These are phyloP conservation scores for Apophysomyces trapeziformis DNA, from an alignment of 371 early-diverging fungal species.

Conservation along the genomic window DNA sequence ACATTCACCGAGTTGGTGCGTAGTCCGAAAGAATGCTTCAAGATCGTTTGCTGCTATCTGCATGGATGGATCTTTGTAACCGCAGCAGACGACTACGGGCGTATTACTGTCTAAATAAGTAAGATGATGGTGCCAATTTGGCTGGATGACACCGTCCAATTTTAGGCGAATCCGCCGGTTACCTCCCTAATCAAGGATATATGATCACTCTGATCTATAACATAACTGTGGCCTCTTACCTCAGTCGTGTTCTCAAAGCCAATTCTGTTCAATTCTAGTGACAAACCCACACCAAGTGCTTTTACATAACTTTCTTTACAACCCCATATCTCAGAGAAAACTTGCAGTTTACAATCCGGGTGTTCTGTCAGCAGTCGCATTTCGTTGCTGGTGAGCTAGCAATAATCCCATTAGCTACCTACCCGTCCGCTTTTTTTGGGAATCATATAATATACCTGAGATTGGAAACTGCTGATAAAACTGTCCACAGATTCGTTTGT, in stretches of 20 bases:
- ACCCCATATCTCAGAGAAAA: slow-evolving; percentile 61
- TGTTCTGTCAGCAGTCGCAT: slow-evolving; percentile 24
- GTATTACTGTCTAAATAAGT: background rate
- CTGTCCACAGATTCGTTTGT: slow-evolving; percentile 29
- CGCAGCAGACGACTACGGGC: background rate
- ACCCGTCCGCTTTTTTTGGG: background rate
- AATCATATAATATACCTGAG: slow-evolving; percentile 33
- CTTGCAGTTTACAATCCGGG: slow-evolving; percentile 27
- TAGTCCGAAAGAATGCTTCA: background rate
- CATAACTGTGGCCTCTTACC: background rate
- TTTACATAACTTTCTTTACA: slow-evolving; percentile 70
- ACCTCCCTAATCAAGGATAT: background rate
- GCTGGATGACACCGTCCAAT: background rate
- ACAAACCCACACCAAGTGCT: slow-evolving; percentile 62
- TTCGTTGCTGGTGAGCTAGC: slow-evolving; percentile 43
- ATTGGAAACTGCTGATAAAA: slow-evolving; percentile 37
- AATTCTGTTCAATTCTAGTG: slow-evolving; percentile 44
- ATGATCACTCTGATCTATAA: too few relatives aligned
- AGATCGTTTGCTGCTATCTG: background rate
- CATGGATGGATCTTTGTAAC: background rate
- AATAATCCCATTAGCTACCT: background rate
- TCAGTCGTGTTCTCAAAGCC: slow-evolving; percentile 28
- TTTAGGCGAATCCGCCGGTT: background rate
- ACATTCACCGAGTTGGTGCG: background rate
- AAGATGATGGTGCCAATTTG: background rate